These are phyloP conservation scores for Eucalyptus tenuipes DNA, from an alignment of 345 rosid genomes.

Conservation along the genomic window DNA sequence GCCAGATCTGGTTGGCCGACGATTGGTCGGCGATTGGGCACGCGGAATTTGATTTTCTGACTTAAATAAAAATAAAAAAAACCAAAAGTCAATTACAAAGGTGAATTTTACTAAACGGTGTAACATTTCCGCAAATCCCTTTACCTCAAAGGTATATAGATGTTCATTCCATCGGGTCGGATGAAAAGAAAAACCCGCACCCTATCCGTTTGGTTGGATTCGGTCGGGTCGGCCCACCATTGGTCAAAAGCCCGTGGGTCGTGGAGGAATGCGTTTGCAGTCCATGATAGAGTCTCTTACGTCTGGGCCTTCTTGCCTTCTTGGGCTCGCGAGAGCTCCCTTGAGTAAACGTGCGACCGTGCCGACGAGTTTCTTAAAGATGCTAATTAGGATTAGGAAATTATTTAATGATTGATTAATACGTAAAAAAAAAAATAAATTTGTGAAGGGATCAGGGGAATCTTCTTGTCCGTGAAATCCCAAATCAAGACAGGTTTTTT, in stretches of 20 bases:
- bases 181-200: too few relatives aligned
- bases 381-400: neutral
- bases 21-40: too few relatives aligned
- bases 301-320: neutral
- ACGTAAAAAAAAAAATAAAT: neutral
- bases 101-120: too few relatives aligned
- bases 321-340: neutral
- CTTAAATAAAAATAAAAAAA: too few relatives aligned
- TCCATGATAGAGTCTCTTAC: neutral
- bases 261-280: neutral
- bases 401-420: neutral
- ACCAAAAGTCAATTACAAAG: too few relatives aligned
- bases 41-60: too few relatives aligned
- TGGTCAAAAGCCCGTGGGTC: neutral
- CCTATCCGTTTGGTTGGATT: neutral
- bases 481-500: too few relatives aligned
- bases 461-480: neutral
- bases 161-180: neutral
- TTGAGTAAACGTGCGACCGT: neutral
- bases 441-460: neutral
- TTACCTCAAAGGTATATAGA: too few relatives aligned
- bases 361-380: neutral
- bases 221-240: too few relatives aligned
- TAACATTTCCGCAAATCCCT: too few relatives aligned
- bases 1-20: too few relatives aligned